Percentiles rank a stretch among this genome's conserved stretches.
Evolutionary conservation across 345 rosid genomes (phyloP).

Genomic region (Citrus unshiu): DNA sequence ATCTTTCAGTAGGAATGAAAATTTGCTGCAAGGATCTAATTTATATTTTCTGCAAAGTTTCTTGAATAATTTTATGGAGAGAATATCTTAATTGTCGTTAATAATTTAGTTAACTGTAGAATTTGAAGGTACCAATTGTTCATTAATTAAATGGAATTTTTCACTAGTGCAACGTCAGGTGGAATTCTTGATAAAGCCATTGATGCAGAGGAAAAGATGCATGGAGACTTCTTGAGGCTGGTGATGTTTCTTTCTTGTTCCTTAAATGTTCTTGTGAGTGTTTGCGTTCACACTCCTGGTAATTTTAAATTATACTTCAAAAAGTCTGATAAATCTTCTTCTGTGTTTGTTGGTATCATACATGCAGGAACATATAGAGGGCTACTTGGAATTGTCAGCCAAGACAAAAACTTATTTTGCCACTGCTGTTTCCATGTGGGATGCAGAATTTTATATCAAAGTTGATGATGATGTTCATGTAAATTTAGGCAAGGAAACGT

Average conservation of each 20-base stretch:
- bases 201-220: conserved; percentile 61
- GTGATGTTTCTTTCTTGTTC: conserved; percentile 32
- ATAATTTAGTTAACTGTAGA: neutral
- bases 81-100: neutral
- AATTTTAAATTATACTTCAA: neutral
- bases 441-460: conserved; percentile 84
- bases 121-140: neutral
- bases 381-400: conserved; percentile 74
- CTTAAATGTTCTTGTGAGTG: conserved; percentile 1
- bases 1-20: neutral
- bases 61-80: neutral
- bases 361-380: conserved; percentile 78
- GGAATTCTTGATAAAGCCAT: conserved; percentile 74
- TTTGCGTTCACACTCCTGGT: neutral
- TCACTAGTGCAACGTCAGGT: conserved; percentile 37
- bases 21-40: neutral
- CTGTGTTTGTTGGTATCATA: neutral
- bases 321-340: neutral
- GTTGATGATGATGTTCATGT: conserved; percentile 98
- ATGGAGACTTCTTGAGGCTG: conserved; percentile 87
- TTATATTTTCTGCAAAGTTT: neutral
- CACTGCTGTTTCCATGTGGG: conserved; percentile 82
- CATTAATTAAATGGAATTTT: conserved; percentile 5
- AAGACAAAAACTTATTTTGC: conserved; percentile 79
- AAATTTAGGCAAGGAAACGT: conserved; percentile 55